These are phyloP conservation scores for Ophiosphaerella herpotricha DNA, from an alignment of 2,329 filamentous ascomycete genomes.

Conservation along the genomic window DNA sequence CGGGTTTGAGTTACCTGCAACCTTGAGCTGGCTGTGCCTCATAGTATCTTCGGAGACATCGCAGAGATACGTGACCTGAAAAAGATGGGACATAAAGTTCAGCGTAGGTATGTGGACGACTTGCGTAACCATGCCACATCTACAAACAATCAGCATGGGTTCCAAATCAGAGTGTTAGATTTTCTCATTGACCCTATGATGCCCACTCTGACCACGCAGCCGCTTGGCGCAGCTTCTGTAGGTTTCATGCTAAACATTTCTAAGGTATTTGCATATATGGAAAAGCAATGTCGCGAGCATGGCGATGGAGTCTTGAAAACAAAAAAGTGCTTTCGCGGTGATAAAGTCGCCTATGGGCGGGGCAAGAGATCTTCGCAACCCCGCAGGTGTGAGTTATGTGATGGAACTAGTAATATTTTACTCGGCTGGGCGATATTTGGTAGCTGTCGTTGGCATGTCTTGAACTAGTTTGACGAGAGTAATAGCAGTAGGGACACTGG, in stretches of 20 bases:
- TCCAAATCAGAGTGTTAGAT: background rate
- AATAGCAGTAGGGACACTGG: background rate
- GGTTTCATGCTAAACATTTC: background rate
- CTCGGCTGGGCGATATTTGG: too few species aligned
- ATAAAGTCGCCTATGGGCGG: too few species aligned
- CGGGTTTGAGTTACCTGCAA: background rate
- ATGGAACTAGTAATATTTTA: too few species aligned
- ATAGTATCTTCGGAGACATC: background rate
- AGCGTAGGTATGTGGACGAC: background rate
- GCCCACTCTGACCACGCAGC: background rate
- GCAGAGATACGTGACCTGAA: background rate
- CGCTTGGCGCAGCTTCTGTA: background rate
- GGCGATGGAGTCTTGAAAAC: background rate
- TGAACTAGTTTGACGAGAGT: too few species aligned
- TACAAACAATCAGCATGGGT: background rate
- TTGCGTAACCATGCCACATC: background rate
- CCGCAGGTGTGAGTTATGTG: too few species aligned
- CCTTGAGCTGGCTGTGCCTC: background rate
- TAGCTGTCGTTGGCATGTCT: too few species aligned
- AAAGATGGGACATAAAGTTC: background rate
- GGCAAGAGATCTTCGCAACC: too few species aligned
- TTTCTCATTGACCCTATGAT: background rate
- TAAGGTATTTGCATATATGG: background rate
- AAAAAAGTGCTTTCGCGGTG: too few species aligned
- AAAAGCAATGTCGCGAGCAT: slow-evolving; percentile 2